These are phyloP conservation scores for Chlorella sp. DNA, from an alignment of 139 green algal genomes.

Conservation along the genomic window DNA sequence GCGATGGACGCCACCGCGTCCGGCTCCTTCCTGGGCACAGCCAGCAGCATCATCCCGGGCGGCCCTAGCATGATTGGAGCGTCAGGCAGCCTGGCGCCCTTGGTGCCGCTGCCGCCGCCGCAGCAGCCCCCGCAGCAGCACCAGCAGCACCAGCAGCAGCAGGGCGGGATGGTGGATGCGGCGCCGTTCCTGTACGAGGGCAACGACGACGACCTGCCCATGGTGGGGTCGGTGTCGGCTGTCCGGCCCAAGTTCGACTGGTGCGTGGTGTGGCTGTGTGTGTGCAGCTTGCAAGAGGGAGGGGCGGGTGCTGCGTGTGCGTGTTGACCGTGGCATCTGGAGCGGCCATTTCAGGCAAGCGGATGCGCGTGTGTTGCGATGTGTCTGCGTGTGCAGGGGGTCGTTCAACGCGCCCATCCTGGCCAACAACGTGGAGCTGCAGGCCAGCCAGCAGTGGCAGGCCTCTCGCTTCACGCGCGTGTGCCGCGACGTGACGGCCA, in stretches of 20 bases:
- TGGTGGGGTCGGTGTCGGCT: neutral
- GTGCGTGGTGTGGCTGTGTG: neutral
- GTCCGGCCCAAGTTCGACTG: conserved; percentile 5
- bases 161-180: neutral
- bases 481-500: neutral
- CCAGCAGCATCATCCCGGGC: no score
- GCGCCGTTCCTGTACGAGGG: conserved; percentile 3
- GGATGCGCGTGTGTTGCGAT: neutral
- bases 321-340: neutral
- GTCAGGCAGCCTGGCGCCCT: no score
- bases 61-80: no score
- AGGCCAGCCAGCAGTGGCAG: neutral
- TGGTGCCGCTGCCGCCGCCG: no score
- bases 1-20: no score
- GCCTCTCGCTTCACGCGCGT: neutral
- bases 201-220: conserved; percentile 1
- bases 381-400: neutral
- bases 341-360: no score
- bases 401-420: conserved; percentile 2
- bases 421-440: neutral
- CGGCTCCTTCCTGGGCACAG: no score
- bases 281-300: neutral
- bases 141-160: neutral
- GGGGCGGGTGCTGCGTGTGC: neutral
- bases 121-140: neutral